Base-by-base conservation (phyloP, 2,329 filamentous ascomycete species). In the Epichloe elymi region DNA sequence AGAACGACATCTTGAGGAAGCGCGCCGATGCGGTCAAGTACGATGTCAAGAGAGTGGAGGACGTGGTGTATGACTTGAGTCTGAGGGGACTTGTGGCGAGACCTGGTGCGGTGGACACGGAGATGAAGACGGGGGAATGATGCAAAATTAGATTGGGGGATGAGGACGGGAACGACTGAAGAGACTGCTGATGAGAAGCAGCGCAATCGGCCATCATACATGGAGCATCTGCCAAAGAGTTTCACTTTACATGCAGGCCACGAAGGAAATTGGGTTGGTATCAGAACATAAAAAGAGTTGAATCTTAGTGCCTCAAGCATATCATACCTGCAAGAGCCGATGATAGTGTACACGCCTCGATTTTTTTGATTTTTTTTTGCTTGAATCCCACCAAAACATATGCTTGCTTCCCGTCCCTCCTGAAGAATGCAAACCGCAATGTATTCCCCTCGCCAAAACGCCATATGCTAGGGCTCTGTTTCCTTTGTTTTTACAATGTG, bases 21-120 rank as follows among this genome's bases (percentile, higher is more conserved):
- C 79, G 88, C 55, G 88, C 88, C 51, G 93, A 98, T 70, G 86
- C 85, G 5, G 86, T 98, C 68, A 98, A 98, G 75, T 98, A 98
- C 65, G 85, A 86, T 61, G 88, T 98, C 62, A 98, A 97, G 76
- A 91, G 95, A 66, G 88, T 96, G 12, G 93, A 98, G 73, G 93
- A 97, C 64, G 89, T 98, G 12, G 91, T 97, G 48, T 98, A 98
- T 63, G 93, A 98, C 66, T 72, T 98, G 51, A 91, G 87, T 23
- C 71, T 98, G 63, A 79, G 93, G 53, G 91, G 93, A 48, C 67
- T 97, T 62, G 75, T 94, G 46, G 80, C 84, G 43, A 73, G 76
- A 57, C 58, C 63, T 3, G 59, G 59, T 0, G 61, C 14, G 3
- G 46, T 56, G 3, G 67, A 70, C 33, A 63, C 65, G 0, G 67